Conservation (phyloP, 495 filamentous ascomycete species). For the Podospora sp. region DNA sequence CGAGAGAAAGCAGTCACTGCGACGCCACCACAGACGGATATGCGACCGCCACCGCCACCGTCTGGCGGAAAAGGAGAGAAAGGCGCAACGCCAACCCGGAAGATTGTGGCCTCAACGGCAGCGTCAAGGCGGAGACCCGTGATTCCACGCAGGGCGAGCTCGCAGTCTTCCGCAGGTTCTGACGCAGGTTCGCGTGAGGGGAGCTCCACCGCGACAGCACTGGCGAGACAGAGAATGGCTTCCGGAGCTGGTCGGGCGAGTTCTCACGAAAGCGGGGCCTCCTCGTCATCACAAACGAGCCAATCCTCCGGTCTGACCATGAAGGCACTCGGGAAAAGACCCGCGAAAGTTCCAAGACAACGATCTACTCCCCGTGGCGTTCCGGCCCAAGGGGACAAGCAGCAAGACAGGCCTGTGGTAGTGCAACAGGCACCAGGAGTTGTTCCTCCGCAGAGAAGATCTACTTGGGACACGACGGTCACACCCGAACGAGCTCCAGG, state of each 20-base stretch:
- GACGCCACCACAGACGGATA: conserved; percentile 20
- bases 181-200: conserved; percentile 31
- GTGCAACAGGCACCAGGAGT: conserved; percentile 14
- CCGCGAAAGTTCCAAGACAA: conserved; percentile 22
- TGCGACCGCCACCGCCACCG: conserved; percentile 24
- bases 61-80: conserved; percentile 27
- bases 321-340: conserved; percentile 46
- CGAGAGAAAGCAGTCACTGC: conserved; percentile 4
- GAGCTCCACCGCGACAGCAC: conserved; percentile 9
- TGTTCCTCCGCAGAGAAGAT: conserved; percentile 21
- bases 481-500: conserved; percentile 10
- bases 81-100: conserved; percentile 33
- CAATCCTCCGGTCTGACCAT: conserved; percentile 26
- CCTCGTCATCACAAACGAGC: conserved; percentile 22
- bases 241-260: neutral
- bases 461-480: conserved; percentile 23
- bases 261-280: conserved; percentile 15
- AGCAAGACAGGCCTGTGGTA: conserved; percentile 15
- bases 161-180: conserved; percentile 43
- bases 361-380: conserved; percentile 19
- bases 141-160: conserved; percentile 44
- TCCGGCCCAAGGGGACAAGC: conserved; percentile 22
- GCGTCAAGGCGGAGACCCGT: conserved; percentile 42
- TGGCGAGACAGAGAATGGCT: conserved; percentile 4
- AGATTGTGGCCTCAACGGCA: conserved; percentile 40